Evolutionary conservation across 2,329 filamentous ascomycete genomes (phyloP), one percentile per base, ranked within the genome.

Genomic region (Ophiostoma himal-ulmi): DNA sequence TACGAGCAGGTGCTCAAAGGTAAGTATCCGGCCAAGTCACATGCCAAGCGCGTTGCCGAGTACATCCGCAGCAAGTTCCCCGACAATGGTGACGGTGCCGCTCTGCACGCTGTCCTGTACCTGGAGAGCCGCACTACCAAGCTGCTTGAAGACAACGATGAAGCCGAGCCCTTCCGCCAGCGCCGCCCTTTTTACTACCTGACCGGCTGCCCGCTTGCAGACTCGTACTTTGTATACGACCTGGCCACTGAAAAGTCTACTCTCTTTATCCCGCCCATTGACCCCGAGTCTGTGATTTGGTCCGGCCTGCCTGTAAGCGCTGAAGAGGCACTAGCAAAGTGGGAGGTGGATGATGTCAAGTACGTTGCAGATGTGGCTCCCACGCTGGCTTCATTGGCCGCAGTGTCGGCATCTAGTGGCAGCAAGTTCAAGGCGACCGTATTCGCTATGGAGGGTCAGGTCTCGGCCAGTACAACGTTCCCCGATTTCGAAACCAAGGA

Each of bases 111-210:
- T 67, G 84, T 94, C 22, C 85, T 99, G 71, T 99, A 97, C 78
- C 84, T 98, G 65, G 94, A 98, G 82, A 91, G 89, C 69, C 91
- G 94, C 77, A 88, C 90, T 79, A 92, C 89, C 73, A 89, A 87
- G 77, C 83, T 97, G 79, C 86, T 92, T 66, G 94, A 98, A 81
- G 94, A 99, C 79, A 94, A 92, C 77, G 95, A 98, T 79, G 88
- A 91, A 77, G 85, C 89, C 8, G 86, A 89, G 76, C 92, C 88
- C 34, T 97, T 97, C 79, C 86, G 92, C 74, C 94, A 97, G 81
- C 91, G 94, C 73, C 90, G 95, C 70, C 92, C 89, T 79, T 99
- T 99, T 82, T 97, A 91, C 86, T 99, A 99, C 80, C 84, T 98
- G 64, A 94, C 92, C 34, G 95, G 95, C 75, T 96, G 83, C 77